A percentile compares a stretch with the other conserved stretches of the same genome.
Evolutionary conservation across 2,329 filamentous ascomycete genomes (phyloP).

Genomic region (Aspergillus brasiliensis): DNA sequence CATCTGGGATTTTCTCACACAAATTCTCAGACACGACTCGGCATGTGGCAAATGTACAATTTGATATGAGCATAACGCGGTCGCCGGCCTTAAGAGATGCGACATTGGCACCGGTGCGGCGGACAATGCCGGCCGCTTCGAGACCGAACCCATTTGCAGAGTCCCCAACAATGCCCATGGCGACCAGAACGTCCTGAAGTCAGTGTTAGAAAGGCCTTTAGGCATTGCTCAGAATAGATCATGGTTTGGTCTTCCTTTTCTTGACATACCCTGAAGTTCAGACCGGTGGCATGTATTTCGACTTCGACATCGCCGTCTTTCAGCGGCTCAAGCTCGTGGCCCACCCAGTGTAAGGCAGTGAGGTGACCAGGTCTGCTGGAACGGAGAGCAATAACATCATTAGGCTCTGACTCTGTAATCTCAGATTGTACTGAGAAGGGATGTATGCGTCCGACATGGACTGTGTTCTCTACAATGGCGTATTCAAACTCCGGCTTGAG

Average conservation of each 20-base stretch:
- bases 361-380: conserved; percentile 24
- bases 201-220: not conserved
- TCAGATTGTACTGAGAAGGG: not conserved
- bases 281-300: conserved; percentile 7
- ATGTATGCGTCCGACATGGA: conserved; percentile 18
- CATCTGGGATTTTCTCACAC: conserved; percentile 3
- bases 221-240: not conserved
- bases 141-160: conserved; percentile 18
- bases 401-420: not conserved
- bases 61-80: conserved; percentile 24
- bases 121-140: conserved; percentile 27
- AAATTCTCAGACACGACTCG: conserved; percentile 5
- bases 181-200: not conserved
- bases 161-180: not conserved
- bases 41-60: too few species aligned
- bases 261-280: conserved; percentile 4
- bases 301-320: conserved; percentile 25
- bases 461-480: conserved; percentile 11
- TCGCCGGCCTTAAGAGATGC: conserved; percentile 21
- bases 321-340: conserved; percentile 1
- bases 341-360: conserved; percentile 24
- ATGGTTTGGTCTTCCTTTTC: too few species aligned
- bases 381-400: conserved; percentile 5
- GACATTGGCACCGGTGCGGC: conserved; percentile 22
- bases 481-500: conserved; percentile 21